Conservation (phyloP, 192 early-diverging fungal genomes). For the Backusella mclennaniae region DNA sequence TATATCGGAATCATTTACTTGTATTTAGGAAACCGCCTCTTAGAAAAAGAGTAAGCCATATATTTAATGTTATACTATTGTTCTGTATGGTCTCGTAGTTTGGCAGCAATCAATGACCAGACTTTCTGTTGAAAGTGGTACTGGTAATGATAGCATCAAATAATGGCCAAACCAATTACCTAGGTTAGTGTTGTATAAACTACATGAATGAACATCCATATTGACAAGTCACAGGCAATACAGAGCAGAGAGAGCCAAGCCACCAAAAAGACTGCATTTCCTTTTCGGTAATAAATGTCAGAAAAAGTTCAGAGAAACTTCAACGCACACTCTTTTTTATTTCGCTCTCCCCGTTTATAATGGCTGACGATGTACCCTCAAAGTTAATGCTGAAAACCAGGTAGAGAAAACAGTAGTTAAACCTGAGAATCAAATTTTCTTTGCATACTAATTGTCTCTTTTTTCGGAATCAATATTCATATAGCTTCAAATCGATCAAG, state of each 20-base stretch:
- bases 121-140: too few relatives aligned
- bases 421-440: not conserved
- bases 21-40: too few relatives aligned
- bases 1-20: too few relatives aligned
- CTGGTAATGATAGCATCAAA: too few relatives aligned
- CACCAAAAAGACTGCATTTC: not conserved
- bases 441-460: not conserved
- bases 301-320: not conserved
- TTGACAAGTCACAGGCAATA: too few relatives aligned
- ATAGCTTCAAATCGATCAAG: conserved; percentile 70
- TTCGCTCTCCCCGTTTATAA: not conserved
- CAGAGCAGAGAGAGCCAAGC: not conserved
- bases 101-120: too few relatives aligned
- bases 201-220: too few relatives aligned
- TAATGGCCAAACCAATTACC: too few relatives aligned
- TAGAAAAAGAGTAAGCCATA: too few relatives aligned
- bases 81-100: too few relatives aligned
- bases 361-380: conserved; percentile 8
- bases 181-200: too few relatives aligned
- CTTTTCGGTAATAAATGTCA: not conserved
- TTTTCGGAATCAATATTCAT: not conserved
- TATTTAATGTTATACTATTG: too few relatives aligned
- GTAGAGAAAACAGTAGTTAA: not conserved
- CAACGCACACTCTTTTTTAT: not conserved
- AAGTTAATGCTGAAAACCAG: conserved; percentile 11